Evolutionary conservation across 768 basidiomycete genomes (phyloP), one percentile per base, ranked within the genome.

Genomic region (Mycena leptocephala): DNA sequence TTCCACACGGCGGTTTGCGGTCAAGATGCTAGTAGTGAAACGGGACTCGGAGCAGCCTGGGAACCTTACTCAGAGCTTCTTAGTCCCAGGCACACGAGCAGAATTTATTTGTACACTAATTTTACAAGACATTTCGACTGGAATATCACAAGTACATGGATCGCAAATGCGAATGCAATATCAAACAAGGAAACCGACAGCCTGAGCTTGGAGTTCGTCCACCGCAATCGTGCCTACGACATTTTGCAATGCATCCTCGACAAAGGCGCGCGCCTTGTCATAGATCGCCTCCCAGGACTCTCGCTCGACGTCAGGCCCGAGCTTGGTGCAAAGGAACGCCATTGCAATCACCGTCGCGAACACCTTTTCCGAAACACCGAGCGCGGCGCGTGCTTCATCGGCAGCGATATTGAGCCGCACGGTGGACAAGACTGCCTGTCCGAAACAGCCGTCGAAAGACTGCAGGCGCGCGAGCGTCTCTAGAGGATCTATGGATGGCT

Each of bases 201-300:
- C 68, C 59, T 37, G 28, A 9, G 74, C 53, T 33, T 75, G 16
- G 18, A 75, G 61, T 24, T 55, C 48, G 24, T 69, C 65, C 46
- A 61, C 74, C 9, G 41, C 67, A 5, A 46, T 28, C 13, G 20
- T 33, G 11, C 13, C 51, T 18, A n/a, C 55, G 18, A 16, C 18
- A 30, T 13, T 37, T 22, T 16, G 30, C 62, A 77, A 43, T 24
- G 30, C 61, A 2, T 39, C 65, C 37, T 72, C 51, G 9, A 76
- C 68, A 59, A 65, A 79, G 4, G 48, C 69, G 5, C 62, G 61
- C 24, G 75, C 78, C 35, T 79, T 79, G 2, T 79, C 76, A 24
- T 71, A 74, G 28, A 76, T 69, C n/a, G 75, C 78, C 62, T 76
- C 78, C 75, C 78, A 79, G 0, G 63, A 58, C 37, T 74, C 78